Percentiles rank a stretch among this genome's conserved stretches.
Evolutionary conservation across 1,139 yeast genomes (phyloP).

Genomic region (Meyerozyma guilliermondii): DNA sequence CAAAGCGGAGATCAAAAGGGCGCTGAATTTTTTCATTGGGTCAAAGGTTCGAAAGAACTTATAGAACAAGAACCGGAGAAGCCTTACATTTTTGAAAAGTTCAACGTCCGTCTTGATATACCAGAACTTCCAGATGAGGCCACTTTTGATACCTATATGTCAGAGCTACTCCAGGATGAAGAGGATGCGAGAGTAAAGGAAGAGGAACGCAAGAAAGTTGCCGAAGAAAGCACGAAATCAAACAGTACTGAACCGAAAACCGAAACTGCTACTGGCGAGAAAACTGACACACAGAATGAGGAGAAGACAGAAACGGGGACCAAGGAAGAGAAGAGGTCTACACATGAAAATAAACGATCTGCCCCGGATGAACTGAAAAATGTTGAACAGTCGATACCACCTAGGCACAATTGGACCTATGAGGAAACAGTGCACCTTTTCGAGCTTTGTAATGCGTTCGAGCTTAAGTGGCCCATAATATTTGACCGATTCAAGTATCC

Average conservation of each 20-base stretch:
- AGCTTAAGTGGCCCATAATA: conserved; percentile 83
- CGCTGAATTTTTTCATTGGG: conserved; percentile 73
- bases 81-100: conserved; percentile 72
- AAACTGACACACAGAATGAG: neutral
- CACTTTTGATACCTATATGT: conserved; percentile 53
- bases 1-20: conserved; percentile 49
- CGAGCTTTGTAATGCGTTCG: conserved; percentile 66
- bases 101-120: conserved; percentile 61
- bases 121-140: conserved; percentile 64
- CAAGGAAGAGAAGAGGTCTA: conserved; percentile 3
- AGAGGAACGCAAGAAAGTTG: neutral
- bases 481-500: conserved; percentile 62
- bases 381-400: conserved; percentile 5
- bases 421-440: conserved; percentile 77
- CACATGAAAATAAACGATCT: neutral
- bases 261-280: neutral
- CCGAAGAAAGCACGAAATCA: neutral
- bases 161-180: conserved; percentile 19
- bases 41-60: conserved; percentile 61
- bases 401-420: conserved; percentile 55
- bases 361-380: neutral
- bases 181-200: conserved; percentile 3
- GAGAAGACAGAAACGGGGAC: conserved; percentile 1
- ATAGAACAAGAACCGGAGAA: conserved; percentile 37
- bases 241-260: neutral